Percentiles rank a stretch among this genome's conserved stretches.
Conservation (phyloP, 2,329 filamentous ascomycete genomes). For the Paecilomyces sp. region DNA sequence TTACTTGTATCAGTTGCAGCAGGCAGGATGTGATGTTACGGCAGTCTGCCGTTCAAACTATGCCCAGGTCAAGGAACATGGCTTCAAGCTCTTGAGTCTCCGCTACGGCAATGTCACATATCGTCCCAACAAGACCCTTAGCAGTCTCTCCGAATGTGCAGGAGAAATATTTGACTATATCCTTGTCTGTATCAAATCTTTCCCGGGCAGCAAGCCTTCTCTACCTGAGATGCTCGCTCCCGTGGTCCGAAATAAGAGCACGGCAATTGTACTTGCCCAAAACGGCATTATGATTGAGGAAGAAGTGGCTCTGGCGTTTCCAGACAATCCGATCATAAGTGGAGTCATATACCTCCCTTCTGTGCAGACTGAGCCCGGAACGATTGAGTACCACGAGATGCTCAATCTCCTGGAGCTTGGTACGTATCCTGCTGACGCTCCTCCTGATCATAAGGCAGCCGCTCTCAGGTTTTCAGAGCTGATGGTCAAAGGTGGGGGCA, state of each 20-base stretch:
- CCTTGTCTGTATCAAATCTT: conserved; percentile 41
- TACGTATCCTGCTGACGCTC: conserved; percentile 35
- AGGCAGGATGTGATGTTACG: conserved; percentile 17
- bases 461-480: conserved; percentile 35
- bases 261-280: conserved; percentile 53
- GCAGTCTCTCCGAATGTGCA: conserved; percentile 4
- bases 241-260: conserved; percentile 32
- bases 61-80: conserved; percentile 13
- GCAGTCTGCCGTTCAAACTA: conserved; percentile 28
- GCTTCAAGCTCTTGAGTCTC: conserved; percentile 19
- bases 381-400: conserved; percentile 38
- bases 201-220: conserved; percentile 30
- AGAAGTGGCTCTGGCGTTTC: conserved; percentile 44
- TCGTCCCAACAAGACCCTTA: conserved; percentile 13
- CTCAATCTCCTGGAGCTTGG: conserved; percentile 46
- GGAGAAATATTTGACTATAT: conserved; percentile 38
- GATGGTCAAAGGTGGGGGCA: conserved; percentile 37
- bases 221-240: conserved; percentile 29
- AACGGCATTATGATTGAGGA: conserved; percentile 57
- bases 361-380: conserved; percentile 43
- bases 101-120: conserved; percentile 17
- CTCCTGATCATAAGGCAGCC: conserved; percentile 17
- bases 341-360: conserved; percentile 50
- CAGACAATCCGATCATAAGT: conserved; percentile 47
- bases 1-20: conserved; percentile 21